A percentile compares a stretch with the other conserved stretches of the same genome.
These are phyloP conservation scores for Raphanus sativus DNA, from an alignment of 345 rosid genomes.

Conservation along the genomic window DNA sequence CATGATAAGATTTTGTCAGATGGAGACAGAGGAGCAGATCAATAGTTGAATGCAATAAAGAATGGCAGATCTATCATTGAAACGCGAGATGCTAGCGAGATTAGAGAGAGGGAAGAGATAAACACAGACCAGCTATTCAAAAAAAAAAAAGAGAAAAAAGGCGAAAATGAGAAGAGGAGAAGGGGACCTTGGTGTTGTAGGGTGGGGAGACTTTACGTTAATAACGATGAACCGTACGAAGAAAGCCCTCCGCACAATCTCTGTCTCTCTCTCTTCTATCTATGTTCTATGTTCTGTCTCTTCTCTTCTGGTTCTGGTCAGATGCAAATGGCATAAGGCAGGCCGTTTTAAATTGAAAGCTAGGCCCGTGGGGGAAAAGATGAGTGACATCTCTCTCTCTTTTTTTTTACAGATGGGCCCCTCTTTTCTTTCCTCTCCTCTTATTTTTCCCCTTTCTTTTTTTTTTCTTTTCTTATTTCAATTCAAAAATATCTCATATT, in stretches of 20 bases:
- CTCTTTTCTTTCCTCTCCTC: not conserved
- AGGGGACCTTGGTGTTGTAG: too few relatives aligned
- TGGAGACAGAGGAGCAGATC: constrained; percentile 20
- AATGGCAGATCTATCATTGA: not conserved
- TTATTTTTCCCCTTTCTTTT: not conserved
- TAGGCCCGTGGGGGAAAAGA: constrained; percentile 12
- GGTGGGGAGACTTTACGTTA: constrained; percentile 12
- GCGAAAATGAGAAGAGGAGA: not conserved
- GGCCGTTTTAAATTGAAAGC: constrained; percentile 16
- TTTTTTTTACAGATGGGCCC: constrained; percentile 21
- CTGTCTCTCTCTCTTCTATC: constrained; percentile 4
- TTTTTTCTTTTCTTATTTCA: not conserved
- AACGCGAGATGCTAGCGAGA: constrained; percentile 5
- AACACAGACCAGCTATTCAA: not conserved
- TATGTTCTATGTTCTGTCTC: not conserved
- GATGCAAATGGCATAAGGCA: constrained; percentile 3
- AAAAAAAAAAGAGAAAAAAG: not conserved
- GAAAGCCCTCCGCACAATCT: constrained; percentile 30
- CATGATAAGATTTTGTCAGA: not conserved
- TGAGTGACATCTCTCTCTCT: not conserved
- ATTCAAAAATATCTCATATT: constrained; percentile 8
- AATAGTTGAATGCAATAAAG: not conserved
- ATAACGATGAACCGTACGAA: constrained; percentile 35
- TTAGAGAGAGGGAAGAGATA: not conserved
- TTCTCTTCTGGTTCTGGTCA: not conserved